These are phyloP conservation scores for Globisporangium nagaii DNA, from an alignment of 352 stramenopile genomes.

Conservation along the genomic window DNA sequence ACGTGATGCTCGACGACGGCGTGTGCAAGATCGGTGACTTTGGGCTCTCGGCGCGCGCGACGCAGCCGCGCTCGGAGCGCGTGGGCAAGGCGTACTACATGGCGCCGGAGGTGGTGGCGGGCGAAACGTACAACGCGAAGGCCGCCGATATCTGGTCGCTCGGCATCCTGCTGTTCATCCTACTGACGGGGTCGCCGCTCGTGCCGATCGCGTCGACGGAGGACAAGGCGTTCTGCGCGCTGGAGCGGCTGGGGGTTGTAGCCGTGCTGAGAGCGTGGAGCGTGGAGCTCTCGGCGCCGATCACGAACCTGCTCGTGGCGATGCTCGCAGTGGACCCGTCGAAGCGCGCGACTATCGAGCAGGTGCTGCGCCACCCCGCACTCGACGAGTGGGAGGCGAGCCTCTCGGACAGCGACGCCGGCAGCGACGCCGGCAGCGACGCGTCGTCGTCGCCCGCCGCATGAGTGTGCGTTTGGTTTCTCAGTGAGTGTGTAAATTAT, in stretches of 20 bases:
- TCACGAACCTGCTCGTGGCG: slow-evolving; percentile 16
- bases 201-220: slow-evolving; percentile 26
- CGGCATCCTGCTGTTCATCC: slow-evolving; percentile 54
- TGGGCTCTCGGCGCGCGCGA: slow-evolving; percentile 36
- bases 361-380: slow-evolving; percentile 23
- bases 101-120: slow-evolving; percentile 38
- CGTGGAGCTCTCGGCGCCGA: slow-evolving; percentile 17
- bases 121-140: slow-evolving; percentile 30
- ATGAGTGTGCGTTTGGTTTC: neutral
- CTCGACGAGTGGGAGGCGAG: slow-evolving; percentile 6
- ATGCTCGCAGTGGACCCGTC: slow-evolving; percentile 23
- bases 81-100: slow-evolving; percentile 57
- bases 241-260: slow-evolving; percentile 25
- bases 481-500: neutral
- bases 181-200: slow-evolving; percentile 47
- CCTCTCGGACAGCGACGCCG: neutral
- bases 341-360: slow-evolving; percentile 28
- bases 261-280: slow-evolving; percentile 26
- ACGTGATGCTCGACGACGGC: slow-evolving; percentile 29
- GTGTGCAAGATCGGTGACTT: slow-evolving; percentile 46
- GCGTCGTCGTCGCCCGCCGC: neutral
- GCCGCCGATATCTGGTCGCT: slow-evolving; percentile 58
- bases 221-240: slow-evolving; percentile 34
- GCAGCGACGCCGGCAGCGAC: neutral
- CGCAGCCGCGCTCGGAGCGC: slow-evolving; percentile 15